Conservation (phyloP, 2,329 filamentous ascomycete genomes). For the Talaromyces sp. region DNA sequence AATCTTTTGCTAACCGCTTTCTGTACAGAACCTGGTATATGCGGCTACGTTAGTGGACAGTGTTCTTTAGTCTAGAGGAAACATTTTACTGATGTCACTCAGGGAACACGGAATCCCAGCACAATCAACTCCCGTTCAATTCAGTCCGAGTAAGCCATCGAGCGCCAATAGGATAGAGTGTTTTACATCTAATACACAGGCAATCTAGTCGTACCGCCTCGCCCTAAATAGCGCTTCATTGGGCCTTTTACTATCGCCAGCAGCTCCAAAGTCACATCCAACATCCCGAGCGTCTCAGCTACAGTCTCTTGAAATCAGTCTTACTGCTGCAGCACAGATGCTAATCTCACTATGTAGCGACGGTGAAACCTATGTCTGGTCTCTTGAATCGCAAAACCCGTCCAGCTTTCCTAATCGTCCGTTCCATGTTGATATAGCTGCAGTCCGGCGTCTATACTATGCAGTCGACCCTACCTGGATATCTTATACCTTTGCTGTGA, state of each 20-base stretch:
- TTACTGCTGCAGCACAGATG: conserved; percentile 21
- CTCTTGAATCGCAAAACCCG: conserved; percentile 16
- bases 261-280: conserved; percentile 1
- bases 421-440: conserved; percentile 17
- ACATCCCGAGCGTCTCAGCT: not conserved
- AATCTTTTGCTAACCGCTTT: not conserved
- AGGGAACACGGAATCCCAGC: conserved; percentile 20
- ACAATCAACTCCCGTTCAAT: conserved; percentile 26
- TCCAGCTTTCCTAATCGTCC: conserved; percentile 18
- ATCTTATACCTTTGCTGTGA: conserved; percentile 21
- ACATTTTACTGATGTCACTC: conserved; percentile 3
- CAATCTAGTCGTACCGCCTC: conserved; percentile 5
- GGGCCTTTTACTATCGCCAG: conserved; percentile 3
- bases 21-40: conserved; percentile 4
- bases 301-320: conserved; percentile 17
- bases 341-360: conserved; percentile 19
- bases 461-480: conserved; percentile 22
- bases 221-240: conserved; percentile 10
- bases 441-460: conserved; percentile 19
- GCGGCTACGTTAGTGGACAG: not conserved
- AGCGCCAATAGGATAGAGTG: not conserved
- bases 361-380: conserved; percentile 15
- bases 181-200: not conserved
- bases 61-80: not conserved
- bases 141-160: conserved; percentile 21